Percentiles rank a stretch among this genome's conserved stretches.
Conservation (phyloP, 495 filamentous ascomycete species). For the Hypoxylon subgilvum region DNA sequence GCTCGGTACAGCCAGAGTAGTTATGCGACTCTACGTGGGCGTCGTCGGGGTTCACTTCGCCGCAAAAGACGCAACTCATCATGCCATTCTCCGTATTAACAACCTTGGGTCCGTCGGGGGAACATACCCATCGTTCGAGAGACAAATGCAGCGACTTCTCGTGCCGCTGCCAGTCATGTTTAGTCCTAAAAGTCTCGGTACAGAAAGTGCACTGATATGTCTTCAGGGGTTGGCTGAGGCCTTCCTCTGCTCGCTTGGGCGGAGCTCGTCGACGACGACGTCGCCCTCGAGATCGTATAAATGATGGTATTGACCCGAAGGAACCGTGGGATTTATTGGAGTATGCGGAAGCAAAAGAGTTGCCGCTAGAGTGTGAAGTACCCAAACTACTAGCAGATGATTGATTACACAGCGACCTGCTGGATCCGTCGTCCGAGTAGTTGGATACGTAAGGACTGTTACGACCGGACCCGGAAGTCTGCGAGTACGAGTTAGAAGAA, state of each 20-base stretch:
- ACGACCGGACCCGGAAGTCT: conserved; percentile 47
- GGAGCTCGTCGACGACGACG: conserved; percentile 69
- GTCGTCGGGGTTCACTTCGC: conserved; percentile 59
- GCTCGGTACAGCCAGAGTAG: conserved; percentile 69
- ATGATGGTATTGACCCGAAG: conserved; percentile 68
- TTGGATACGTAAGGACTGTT: conserved; percentile 61
- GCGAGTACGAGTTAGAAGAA: conserved; percentile 56
- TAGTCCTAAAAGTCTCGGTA: conserved; percentile 77
- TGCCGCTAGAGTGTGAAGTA: conserved; percentile 70
- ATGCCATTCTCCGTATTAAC: conserved; percentile 54
- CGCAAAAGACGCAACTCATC: conserved; percentile 72
- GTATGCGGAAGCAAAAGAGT: conserved; percentile 75
- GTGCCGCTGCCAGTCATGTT: conserved; percentile 85
- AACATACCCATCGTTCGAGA: conserved; percentile 81
- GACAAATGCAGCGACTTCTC: conserved; percentile 80
- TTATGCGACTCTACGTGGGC: conserved; percentile 75
- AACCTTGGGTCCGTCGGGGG: conserved; percentile 66
- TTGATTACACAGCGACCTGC: conserved; percentile 68
- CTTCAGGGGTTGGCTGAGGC: conserved; percentile 48
- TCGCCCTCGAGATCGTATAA: conserved; percentile 61
- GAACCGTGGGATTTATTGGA: conserved; percentile 72
- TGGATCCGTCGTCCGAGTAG: conserved; percentile 69
- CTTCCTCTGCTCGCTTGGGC: conserved; percentile 35
- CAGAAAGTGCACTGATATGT: conserved; percentile 88
- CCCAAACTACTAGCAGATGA: conserved; percentile 76